Percentiles rank a stretch among this genome's conserved stretches.
Evolutionary conservation across 2,329 filamentous ascomycete genomes (phyloP).

Genomic region (Diaporthe australafricana): DNA sequence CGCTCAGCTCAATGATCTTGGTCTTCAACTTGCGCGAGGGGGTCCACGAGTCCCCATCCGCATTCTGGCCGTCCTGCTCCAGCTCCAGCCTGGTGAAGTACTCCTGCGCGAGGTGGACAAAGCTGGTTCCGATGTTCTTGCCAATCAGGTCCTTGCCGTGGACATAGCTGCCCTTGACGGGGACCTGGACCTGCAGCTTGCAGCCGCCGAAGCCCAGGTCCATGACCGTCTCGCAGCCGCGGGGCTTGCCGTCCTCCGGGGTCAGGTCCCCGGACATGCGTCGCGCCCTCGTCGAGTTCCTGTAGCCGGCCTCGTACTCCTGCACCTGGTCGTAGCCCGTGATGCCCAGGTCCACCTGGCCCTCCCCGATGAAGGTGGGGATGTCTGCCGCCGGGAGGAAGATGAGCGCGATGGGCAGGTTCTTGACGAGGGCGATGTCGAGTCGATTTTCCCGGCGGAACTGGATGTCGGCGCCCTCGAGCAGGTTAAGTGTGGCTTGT

Average conservation of each 20-base stretch:
- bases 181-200: constrained; percentile 96
- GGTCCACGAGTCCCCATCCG: constrained; percentile 46
- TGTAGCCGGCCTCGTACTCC: constrained; percentile 81
- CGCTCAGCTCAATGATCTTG: constrained; percentile 92
- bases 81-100: constrained; percentile 87
- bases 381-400: constrained; percentile 98
- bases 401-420: constrained; percentile 92
- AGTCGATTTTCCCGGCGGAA: constrained; percentile 95
- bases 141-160: constrained; percentile 84
- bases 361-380: constrained; percentile 96
- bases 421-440: constrained; percentile 98
- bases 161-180: constrained; percentile 80
- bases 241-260: constrained; percentile 55
- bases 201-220: constrained; percentile 92
- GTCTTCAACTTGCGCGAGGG: constrained; percentile 74
- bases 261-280: constrained; percentile 60
- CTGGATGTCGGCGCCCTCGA: constrained; percentile 94
- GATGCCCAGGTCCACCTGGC: constrained; percentile 92
- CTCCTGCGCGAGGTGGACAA: constrained; percentile 83
- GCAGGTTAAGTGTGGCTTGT: constrained; percentile 87
- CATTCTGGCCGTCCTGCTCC: constrained; percentile 54
- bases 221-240: constrained; percentile 85
- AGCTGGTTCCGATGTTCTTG: constrained; percentile 95
- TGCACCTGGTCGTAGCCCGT: constrained; percentile 93
- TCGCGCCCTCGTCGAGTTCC: constrained; percentile 59